These are phyloP conservation scores for Sphaerulina vaccinii DNA, from an alignment of 2,329 filamentous ascomycete genomes.

Conservation along the genomic window DNA sequence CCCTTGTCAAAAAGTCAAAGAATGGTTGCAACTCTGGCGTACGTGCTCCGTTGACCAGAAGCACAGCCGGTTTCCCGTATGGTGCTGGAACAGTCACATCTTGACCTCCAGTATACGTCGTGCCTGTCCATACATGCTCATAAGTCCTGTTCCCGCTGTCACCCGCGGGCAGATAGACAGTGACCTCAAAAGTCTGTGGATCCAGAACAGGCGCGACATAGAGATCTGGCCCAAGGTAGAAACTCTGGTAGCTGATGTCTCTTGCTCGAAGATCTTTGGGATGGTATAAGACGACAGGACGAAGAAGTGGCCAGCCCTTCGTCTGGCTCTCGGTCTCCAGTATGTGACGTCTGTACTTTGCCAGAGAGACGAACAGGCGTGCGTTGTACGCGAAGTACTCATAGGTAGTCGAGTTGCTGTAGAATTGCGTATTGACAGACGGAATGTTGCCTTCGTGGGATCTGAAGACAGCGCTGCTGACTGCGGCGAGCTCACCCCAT, in stretches of 20 bases:
- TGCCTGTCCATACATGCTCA: slow-evolving; percentile 32
- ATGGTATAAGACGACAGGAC: slow-evolving; percentile 31
- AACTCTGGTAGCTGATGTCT: slow-evolving; percentile 32
- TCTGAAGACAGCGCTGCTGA: slow-evolving; percentile 39
- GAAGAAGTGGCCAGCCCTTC: slow-evolving; percentile 33
- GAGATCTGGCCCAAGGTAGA: slow-evolving; percentile 31
- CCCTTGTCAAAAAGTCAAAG: slow-evolving; percentile 31
- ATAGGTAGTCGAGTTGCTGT: slow-evolving; percentile 38
- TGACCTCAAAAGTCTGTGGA: slow-evolving; percentile 23
- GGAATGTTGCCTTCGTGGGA: slow-evolving; percentile 42
- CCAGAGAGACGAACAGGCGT: slow-evolving; percentile 38
- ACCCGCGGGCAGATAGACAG: slow-evolving; percentile 30
- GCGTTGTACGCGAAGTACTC: slow-evolving; percentile 40
- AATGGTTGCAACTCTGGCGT: slow-evolving; percentile 28
- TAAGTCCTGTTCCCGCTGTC: slow-evolving; percentile 21
- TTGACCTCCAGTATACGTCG: slow-evolving; percentile 28
- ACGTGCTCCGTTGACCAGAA: slow-evolving; percentile 29
- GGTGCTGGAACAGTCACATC: slow-evolving; percentile 29
- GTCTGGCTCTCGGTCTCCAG: slow-evolving; percentile 31
- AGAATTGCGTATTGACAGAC: slow-evolving; percentile 40
- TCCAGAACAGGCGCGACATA: slow-evolving; percentile 35
- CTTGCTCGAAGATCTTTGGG: slow-evolving; percentile 26
- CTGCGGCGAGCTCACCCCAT: slow-evolving; percentile 41
- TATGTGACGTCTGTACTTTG: slow-evolving; percentile 35
- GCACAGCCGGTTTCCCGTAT: slow-evolving; percentile 33